Evolutionary conservation across 2,329 filamentous ascomycete genomes (phyloP).

Genomic region (Cladophialophora psammophila): DNA sequence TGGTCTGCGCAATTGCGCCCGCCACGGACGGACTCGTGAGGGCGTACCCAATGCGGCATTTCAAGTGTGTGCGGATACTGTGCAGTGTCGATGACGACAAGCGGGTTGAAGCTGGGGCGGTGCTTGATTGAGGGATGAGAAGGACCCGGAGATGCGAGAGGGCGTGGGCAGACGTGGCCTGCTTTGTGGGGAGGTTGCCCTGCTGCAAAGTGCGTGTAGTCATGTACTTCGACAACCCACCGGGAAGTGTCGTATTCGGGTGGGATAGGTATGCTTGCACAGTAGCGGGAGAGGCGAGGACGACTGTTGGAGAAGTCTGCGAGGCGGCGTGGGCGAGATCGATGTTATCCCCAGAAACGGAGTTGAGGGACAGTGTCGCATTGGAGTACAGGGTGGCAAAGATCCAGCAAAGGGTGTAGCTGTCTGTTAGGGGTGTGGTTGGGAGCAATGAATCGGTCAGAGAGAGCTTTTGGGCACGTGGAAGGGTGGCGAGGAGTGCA

Average conservation of each 20-base stretch:
- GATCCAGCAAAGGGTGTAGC: constrained; percentile 80
- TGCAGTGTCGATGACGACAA: constrained; percentile 75
- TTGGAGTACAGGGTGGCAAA: constrained; percentile 85
- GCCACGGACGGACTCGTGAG: constrained; percentile 83
- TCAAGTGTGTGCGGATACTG: constrained; percentile 81
- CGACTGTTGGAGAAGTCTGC: constrained; percentile 72
- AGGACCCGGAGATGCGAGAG: constrained; percentile 79
- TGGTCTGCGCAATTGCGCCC: constrained; percentile 85
- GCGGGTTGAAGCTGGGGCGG: constrained; percentile 64
- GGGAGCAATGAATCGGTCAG: constrained; percentile 83
- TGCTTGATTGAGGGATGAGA: constrained; percentile 77
- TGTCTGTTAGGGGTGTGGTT: constrained; percentile 79
- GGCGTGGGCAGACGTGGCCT: constrained; percentile 53
- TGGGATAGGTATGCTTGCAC: constrained; percentile 69
- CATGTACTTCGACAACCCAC: constrained; percentile 30
- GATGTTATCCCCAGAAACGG: constrained; percentile 76
- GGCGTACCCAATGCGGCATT: constrained; percentile 83
- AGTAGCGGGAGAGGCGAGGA: constrained; percentile 64
- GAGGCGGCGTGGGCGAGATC: constrained; percentile 78
- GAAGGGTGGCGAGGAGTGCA: constrained; percentile 77
- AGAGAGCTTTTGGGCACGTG: constrained; percentile 74
- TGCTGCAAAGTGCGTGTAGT: constrained; percentile 59
- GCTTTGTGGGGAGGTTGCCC: constrained; percentile 68
- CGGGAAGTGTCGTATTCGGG: constrained; percentile 53
- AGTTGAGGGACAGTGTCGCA: constrained; percentile 85